Percentiles rank a stretch among this genome's conserved stretches.
Evolutionary conservation across 139 green algal genomes (phyloP).

Genomic region (Chlamydomonas incerta): DNA sequence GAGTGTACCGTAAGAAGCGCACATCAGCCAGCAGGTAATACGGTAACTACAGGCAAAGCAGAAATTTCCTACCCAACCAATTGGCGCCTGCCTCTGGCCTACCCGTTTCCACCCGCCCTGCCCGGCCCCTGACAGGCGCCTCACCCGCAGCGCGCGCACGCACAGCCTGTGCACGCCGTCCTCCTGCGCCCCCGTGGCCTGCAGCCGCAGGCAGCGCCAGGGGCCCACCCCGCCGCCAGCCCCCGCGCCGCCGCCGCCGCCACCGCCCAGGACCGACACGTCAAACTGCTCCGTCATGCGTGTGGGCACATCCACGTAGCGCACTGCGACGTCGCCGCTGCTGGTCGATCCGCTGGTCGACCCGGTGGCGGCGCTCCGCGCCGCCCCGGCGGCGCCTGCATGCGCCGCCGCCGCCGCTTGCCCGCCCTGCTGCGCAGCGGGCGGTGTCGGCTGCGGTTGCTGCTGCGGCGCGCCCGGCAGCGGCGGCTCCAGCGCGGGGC

Average conservation of each 20-base stretch:
- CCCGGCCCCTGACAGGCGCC: no score
- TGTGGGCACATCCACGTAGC: constrained; percentile 12
- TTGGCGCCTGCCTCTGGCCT: not conserved
- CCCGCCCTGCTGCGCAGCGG: no score
- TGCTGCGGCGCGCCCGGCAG: not conserved
- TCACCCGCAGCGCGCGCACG: constrained; percentile 23
- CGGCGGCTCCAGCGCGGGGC: not conserved
- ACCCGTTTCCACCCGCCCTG: no score
- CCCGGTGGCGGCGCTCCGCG: no score
- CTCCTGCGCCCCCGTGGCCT: constrained; percentile 34
- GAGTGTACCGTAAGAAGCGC: no score
- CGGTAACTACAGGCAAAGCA: no score
- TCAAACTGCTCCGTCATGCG: constrained; percentile 41
- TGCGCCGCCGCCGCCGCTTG: no score
- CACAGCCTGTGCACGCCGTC: constrained; percentile 43
- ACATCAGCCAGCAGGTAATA: no score
- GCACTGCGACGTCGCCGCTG: not conserved
- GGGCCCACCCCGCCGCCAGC: not conserved
- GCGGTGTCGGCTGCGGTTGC: not conserved
- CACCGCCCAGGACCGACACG: not conserved
- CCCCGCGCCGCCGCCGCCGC: not conserved
- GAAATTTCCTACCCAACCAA: not conserved
- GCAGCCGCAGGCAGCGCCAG: constrained; percentile 12
- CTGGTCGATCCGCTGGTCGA: no score
- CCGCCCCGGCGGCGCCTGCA: not conserved